Evolutionary conservation across 1,284 basidiomycete genomes (phyloP).

Genomic region (Trametes hirsuta): DNA sequence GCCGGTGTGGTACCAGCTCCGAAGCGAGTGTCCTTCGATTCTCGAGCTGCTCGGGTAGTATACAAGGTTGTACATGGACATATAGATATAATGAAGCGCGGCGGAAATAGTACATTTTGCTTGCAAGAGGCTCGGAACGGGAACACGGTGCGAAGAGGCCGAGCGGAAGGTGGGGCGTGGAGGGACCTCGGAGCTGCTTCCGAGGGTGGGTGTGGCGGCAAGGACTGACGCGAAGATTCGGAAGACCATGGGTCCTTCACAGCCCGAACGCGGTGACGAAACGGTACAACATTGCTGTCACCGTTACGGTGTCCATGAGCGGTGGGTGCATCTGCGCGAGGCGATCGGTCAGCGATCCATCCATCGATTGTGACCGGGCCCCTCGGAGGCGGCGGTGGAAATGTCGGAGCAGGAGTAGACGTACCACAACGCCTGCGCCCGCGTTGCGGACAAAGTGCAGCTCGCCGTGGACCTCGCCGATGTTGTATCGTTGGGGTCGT

Average conservation of each 20-base stretch:
- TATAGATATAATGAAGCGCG: constrained; percentile 23
- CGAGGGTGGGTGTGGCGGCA: neutral
- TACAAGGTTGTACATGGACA: constrained; percentile 33
- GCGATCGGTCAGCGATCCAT: constrained; percentile 18
- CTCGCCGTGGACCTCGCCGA: constrained; percentile 83
- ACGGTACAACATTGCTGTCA: constrained; percentile 82
- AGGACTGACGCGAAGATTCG: constrained; percentile 9
- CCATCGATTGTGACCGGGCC: constrained; percentile 20
- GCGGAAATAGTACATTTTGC: constrained; percentile 25
- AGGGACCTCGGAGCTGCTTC: constrained; percentile 2
- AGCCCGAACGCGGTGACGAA: constrained; percentile 72
- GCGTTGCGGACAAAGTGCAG: constrained; percentile 78
- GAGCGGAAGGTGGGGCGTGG: neutral
- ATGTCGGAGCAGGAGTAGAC: constrained; percentile 32
- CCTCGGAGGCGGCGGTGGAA: constrained; percentile 12
- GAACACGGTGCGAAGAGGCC: constrained; percentile 4
- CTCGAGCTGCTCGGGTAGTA: constrained; percentile 18
- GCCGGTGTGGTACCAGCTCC: constrained; percentile 13
- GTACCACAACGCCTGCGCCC: constrained; percentile 79
- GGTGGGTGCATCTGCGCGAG: constrained; percentile 74
- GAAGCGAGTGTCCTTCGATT: constrained; percentile 23
- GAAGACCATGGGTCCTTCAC: constrained; percentile 38
- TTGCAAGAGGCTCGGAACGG: constrained; percentile 3
- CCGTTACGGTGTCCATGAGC: constrained; percentile 83
- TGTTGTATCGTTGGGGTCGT: constrained; percentile 74